A percentile compares a stretch with the other conserved stretches of the same genome.
Conservation (phyloP, 225 moss, liverwort and hornwort species). For the Polytrichum formosum region DNA sequence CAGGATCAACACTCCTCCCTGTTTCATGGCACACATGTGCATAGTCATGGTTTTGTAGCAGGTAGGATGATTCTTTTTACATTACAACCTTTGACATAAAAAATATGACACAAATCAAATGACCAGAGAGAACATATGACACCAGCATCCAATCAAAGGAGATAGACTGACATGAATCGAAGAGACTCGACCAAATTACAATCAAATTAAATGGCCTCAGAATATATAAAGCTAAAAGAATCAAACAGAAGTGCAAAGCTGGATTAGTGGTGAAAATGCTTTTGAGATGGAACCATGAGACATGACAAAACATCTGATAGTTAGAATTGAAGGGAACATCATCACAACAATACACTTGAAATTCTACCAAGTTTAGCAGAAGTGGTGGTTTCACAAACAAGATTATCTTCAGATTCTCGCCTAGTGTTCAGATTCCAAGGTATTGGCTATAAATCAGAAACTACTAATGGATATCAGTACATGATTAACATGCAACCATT, state of each 20-base stretch:
- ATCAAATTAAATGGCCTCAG: background rate
- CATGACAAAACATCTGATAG: too few relatives aligned
- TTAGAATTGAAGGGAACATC: too few relatives aligned
- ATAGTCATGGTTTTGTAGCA: background rate
- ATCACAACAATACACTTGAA: too few relatives aligned
- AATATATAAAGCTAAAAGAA: too few relatives aligned
- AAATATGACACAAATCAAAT: background rate
- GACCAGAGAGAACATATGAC: background rate
- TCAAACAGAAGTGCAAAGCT: too few relatives aligned
- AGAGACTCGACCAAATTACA: background rate
- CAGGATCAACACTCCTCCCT: conserved; percentile 83
- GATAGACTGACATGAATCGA: background rate
- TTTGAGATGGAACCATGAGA: too few relatives aligned
- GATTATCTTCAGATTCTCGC: too few relatives aligned
- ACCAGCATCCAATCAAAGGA: background rate
- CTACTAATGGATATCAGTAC: background rate
- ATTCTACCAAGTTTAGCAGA: too few relatives aligned
- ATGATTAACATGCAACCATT: background rate
- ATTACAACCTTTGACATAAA: background rate
- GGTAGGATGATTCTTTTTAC: background rate
- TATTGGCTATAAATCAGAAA: too few relatives aligned
- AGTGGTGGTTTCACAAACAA: too few relatives aligned
- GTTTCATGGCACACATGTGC: conserved; percentile 14
- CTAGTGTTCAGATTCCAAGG: background rate
- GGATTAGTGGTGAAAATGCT: too few relatives aligned